These are phyloP conservation scores for Debaryomyces fabryi DNA, from an alignment of 1,139 yeast genomes.

Conservation along the genomic window DNA sequence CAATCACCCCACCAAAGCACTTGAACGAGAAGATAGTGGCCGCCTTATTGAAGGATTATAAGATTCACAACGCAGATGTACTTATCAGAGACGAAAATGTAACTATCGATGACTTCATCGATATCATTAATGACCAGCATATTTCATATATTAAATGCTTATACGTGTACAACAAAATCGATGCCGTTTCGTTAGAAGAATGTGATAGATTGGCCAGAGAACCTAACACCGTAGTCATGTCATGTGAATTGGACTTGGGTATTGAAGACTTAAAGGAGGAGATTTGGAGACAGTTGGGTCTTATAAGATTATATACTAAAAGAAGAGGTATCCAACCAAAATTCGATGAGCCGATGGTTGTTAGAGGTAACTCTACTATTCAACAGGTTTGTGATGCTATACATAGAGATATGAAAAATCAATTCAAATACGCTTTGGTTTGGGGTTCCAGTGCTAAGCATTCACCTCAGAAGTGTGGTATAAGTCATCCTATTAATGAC, in stretches of 20 bases:
- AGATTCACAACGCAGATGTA: constrained; percentile 92
- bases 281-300: constrained; percentile 85
- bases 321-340: constrained; percentile 78
- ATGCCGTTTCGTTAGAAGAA: constrained; percentile 93
- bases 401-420: constrained; percentile 89
- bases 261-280: constrained; percentile 86
- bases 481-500: constrained; percentile 79
- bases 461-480: constrained; percentile 95
- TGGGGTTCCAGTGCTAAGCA: constrained; percentile 98
- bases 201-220: constrained; percentile 89
- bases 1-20: constrained; percentile 79
- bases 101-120: constrained; percentile 93
- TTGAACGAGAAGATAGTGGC: constrained; percentile 80
- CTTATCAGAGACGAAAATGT: constrained; percentile 85
- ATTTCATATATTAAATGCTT: constrained; percentile 88
- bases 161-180: constrained; percentile 92
- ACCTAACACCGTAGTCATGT: constrained; percentile 91
- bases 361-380: constrained; percentile 74
- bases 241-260: constrained; percentile 87
- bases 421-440: constrained; percentile 90
- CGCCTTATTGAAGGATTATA: constrained; percentile 80
- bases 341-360: constrained; percentile 89
- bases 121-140: constrained; percentile 83
- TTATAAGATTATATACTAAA: constrained; percentile 84
- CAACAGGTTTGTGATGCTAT: constrained; percentile 90